Conservation (phyloP, 495 filamentous ascomycete genomes). For the Xylaria castorea region DNA sequence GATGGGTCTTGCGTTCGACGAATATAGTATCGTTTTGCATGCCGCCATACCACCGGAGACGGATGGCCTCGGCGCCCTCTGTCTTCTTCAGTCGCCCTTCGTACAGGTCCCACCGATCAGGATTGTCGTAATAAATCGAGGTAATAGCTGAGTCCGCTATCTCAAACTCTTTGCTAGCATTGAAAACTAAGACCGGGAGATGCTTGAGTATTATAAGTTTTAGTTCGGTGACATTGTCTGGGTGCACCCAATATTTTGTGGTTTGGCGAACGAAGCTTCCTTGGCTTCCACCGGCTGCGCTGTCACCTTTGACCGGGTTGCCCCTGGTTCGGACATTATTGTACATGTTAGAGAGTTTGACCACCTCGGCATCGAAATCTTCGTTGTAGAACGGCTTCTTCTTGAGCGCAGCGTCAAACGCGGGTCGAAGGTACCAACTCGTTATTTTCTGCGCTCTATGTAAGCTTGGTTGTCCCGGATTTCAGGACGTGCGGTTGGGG, state of each 20-base stretch:
- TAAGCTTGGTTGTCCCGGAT: constrained; percentile 33
- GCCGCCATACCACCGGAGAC: constrained; percentile 95
- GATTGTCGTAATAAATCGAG: constrained; percentile 97
- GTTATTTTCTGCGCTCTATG: constrained; percentile 78
- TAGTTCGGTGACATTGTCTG: constrained; percentile 96
- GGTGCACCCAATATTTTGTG: constrained; percentile 99
- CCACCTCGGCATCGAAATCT: constrained; percentile 95
- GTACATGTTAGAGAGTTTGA: constrained; percentile 95
- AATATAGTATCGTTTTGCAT: constrained; percentile 96
- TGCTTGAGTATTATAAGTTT: constrained; percentile 98
- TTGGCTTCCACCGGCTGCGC: constrained; percentile 86
- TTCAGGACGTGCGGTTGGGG: neutral
- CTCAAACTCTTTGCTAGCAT: constrained; percentile 95
- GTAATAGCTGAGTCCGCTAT: constrained; percentile 89
- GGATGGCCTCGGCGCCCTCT: constrained; percentile 95
- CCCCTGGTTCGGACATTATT: constrained; percentile 92
- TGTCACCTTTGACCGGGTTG: constrained; percentile 90
- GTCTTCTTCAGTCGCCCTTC: constrained; percentile 94
- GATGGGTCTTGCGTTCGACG: constrained; percentile 96
- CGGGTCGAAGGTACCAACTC: constrained; percentile 88
- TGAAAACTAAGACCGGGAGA: constrained; percentile 96
- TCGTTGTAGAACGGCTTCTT: constrained; percentile 98
- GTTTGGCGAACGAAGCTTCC: constrained; percentile 97
- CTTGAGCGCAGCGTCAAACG: constrained; percentile 90
- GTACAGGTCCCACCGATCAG: constrained; percentile 92